Evolutionary conservation across 345 rosid species (phyloP).

Genomic region (Melaleuca alternifolia): DNA sequence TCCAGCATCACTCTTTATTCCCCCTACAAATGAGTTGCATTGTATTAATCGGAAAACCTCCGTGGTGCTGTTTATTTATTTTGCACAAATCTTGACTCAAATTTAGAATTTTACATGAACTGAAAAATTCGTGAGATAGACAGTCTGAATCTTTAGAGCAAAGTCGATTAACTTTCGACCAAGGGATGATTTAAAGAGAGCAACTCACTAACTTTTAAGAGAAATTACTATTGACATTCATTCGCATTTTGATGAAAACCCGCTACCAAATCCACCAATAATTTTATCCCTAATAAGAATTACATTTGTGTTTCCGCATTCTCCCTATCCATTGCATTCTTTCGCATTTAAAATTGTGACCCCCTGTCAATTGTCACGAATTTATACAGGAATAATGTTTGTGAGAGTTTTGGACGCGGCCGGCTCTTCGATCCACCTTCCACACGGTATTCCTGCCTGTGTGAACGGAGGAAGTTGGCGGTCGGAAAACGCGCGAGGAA

Average conservation of each 20-base stretch:
- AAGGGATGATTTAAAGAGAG: not conserved
- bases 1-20: not conserved
- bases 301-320: not conserved
- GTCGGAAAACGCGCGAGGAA: too few species aligned
- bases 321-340: rapidly evolving
- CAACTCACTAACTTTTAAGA: not conserved
- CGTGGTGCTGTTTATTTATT: not conserved
- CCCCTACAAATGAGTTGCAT: not conserved
- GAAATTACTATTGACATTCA: not conserved
- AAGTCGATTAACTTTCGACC: not conserved
- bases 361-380: too few species aligned
- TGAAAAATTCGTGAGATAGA: not conserved
- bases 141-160: not conserved
- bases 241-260: rapidly evolving
- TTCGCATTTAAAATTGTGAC: not conserved
- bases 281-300: not conserved
- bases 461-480: too few species aligned
- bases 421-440: too few species aligned
- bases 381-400: too few species aligned
- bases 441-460: too few species aligned
- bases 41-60: not conserved
- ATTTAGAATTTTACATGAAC: not conserved
- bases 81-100: rapidly evolving
- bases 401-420: too few species aligned
- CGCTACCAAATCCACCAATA: not conserved